phyloP scores from a whole-genome alignment of 2,329 filamentous ascomycete genomes.

The Colletotrichum lupini region DNA sequence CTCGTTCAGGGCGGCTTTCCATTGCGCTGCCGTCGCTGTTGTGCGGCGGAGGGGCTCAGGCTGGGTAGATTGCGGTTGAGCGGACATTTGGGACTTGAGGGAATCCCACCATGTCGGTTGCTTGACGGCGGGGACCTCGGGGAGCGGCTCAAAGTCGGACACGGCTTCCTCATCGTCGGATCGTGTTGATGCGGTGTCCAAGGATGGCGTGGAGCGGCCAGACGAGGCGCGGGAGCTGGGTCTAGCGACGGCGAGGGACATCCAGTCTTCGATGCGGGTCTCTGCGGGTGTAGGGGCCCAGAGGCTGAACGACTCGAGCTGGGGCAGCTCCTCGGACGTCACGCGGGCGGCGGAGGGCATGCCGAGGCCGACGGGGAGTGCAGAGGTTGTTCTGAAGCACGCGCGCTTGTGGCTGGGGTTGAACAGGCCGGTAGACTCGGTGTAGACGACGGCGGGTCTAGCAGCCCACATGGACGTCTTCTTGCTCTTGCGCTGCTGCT shows the following conservation, averaged over 20 bases:
- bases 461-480: conserved; percentile 36
- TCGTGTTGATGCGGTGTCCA: conserved; percentile 27
- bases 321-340: conserved; percentile 42
- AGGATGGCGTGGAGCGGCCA: conserved; percentile 24
- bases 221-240: conserved; percentile 8
- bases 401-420: conserved; percentile 34
- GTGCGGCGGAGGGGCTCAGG: conserved; percentile 10
- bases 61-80: not conserved
- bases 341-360: conserved; percentile 38
- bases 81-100: not conserved
- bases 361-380: conserved; percentile 31
- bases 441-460: conserved; percentile 1
- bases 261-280: conserved; percentile 37
- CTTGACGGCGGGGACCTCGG: not conserved
- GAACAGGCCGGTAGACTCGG: conserved; percentile 38
- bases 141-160: conserved; percentile 27
- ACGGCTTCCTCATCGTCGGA: conserved; percentile 14
- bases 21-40: conserved; percentile 28
- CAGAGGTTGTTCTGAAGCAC: conserved; percentile 37
- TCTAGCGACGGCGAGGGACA: conserved; percentile 11
- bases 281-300: conserved; percentile 41
- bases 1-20: conserved; percentile 31
- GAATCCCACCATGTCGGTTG: conserved; percentile 32
- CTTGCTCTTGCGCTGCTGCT: not conserved
- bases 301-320: conserved; percentile 47